Percentiles rank a stretch among this genome's conserved stretches.
These are phyloP conservation scores for Fusarium subglutinans DNA, from an alignment of 2,329 filamentous ascomycete genomes.

Conservation along the genomic window DNA sequence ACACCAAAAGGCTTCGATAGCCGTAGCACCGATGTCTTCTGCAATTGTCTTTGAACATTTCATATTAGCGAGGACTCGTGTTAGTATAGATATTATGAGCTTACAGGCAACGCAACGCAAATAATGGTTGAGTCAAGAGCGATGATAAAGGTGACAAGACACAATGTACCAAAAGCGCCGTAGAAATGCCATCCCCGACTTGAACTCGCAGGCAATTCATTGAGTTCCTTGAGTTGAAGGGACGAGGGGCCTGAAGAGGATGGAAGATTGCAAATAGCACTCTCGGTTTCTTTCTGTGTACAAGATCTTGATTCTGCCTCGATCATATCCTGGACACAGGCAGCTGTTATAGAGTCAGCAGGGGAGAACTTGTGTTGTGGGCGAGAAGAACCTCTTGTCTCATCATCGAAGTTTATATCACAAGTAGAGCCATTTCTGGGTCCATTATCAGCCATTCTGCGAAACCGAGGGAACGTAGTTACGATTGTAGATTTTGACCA, in stretches of 20 bases:
- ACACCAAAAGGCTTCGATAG: slow-evolving; percentile 40
- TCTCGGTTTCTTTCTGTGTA: background rate
- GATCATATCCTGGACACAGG: background rate
- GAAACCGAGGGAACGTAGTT: background rate
- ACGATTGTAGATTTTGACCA: background rate
- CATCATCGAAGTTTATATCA: background rate
- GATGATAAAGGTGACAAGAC: slow-evolving; percentile 37
- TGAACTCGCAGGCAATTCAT: background rate
- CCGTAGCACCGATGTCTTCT: slow-evolving; percentile 33
- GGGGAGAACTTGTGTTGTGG: background rate
- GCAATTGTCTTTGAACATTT: slow-evolving; percentile 30
- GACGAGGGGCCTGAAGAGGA: background rate
- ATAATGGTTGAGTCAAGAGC: slow-evolving; percentile 41
- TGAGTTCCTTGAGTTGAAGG: background rate
- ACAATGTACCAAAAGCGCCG: slow-evolving; percentile 37
- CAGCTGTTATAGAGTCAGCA: background rate
- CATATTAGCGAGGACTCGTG: background rate
- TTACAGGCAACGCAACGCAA: slow-evolving; percentile 35
- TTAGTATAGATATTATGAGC: background rate
- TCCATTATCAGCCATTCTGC: background rate
- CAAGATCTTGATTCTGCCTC: background rate
- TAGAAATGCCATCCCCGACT: slow-evolving; percentile 34
- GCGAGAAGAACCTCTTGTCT: too few species aligned
- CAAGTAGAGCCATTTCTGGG: background rate
- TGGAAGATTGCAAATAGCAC: background rate